Conservation (phyloP, 2,329 filamentous ascomycete species). For the Hirsutella rhossiliensis region DNA sequence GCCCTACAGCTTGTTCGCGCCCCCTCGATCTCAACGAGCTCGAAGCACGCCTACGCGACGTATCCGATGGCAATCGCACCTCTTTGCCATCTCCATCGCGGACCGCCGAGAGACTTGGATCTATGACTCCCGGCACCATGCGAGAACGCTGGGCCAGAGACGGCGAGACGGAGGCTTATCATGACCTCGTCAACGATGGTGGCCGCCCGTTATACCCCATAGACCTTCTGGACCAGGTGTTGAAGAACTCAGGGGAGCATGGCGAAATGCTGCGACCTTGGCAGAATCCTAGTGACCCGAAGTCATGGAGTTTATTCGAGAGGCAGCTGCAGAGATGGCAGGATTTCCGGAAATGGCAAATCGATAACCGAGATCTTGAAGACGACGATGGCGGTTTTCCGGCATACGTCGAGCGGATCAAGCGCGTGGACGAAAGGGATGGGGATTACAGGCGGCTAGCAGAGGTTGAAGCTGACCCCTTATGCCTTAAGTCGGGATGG, state of each 20-base stretch:
- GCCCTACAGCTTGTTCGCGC: neutral
- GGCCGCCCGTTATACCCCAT: conserved; percentile 18
- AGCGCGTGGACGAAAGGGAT: neutral
- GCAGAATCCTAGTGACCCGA: neutral
- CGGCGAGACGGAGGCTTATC: conserved; percentile 11
- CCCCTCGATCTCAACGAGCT: conserved; percentile 10
- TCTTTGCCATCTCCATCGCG: neutral
- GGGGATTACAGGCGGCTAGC: neutral
- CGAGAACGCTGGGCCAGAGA: neutral
- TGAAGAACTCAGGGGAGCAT: conserved; percentile 9
- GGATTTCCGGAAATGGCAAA: conserved; percentile 18
- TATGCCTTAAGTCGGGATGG: conserved; percentile 3
- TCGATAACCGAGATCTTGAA: conserved; percentile 10
- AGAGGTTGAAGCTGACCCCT: conserved; percentile 5
- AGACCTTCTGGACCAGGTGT: conserved; percentile 12
- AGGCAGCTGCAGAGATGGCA: conserved; percentile 15
- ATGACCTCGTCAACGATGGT: conserved; percentile 16
- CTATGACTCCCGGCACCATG: neutral
- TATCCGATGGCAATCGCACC: neutral
- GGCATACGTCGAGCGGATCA: conserved; percentile 3
- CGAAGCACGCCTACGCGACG: conserved; percentile 7
- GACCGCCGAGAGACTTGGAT: neutral
- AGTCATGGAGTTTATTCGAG: conserved; percentile 11
- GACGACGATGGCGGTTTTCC: conserved; percentile 9
- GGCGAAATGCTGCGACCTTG: conserved; percentile 15